Evolutionary conservation across 257 asterid species (phyloP), one percentile per base, ranked within the genome.

Genomic region (Leonotis leonurus): DNA sequence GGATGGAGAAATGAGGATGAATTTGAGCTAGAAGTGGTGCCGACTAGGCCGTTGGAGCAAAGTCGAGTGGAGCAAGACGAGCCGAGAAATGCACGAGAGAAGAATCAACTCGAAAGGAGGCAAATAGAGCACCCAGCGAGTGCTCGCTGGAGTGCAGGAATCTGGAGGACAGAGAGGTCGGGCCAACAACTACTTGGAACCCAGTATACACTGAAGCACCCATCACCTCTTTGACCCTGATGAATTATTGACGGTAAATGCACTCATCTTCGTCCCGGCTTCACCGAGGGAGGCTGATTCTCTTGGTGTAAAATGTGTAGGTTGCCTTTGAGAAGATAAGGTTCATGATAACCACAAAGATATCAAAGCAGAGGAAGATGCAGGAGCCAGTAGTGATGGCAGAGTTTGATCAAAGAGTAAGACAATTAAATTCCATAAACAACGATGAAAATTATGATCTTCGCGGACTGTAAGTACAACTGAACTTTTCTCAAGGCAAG

Each of bases 371-470:
- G 66, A 73, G 96, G 88, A 91, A 91, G 66, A 91, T 86, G 73
- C 98, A 91, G 77, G 98, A 84, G 77, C 86, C 96, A 8, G 98
- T 94, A 1, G 98, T 91, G 25, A 84, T 86, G 95, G 98, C 96
- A 17, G 98, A 86, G 81, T 95, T 91, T 26, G 95, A 88, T 55
- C 85, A 91, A 74, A 86, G 98, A 80, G 55, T 77, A 62, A 77
- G 85, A 64, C 80, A 96, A 35, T 75, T 91, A 61, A 84, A 79
- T 73, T 78, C 94, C 20, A 3, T 60, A 46, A 70, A 60, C 21
- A 75, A 59, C 8, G 72, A 65, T 14, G 82, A 68, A 12, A 82
- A 87, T 62, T 76, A 56, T 55, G 33, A 36, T 24, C 18, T 50
- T 24, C 30, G 30, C 25, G 25, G 35, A 33, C 33, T 45, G 36